Evolutionary conservation across 2,329 filamentous ascomycete genomes (phyloP), one percentile per base, ranked within the genome.

Genomic region (Beauveria asiatica): DNA sequence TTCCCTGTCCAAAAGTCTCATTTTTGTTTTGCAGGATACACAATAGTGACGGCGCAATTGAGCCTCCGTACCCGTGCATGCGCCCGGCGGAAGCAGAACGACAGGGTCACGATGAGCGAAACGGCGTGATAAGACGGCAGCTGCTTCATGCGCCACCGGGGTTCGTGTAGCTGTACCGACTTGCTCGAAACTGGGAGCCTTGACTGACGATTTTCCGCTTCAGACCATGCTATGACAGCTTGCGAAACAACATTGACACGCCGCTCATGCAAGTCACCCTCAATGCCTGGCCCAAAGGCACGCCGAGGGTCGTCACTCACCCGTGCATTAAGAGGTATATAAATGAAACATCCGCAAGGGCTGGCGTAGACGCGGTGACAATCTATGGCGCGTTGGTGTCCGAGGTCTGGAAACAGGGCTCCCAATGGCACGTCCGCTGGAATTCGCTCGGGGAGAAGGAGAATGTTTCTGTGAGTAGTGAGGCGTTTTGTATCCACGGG

Each of bases 221-320:
- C 0, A 71, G 70, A 0, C 74, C 91, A 78, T 75, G 82, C 80
- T 73, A 81, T 61, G 72, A 70, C 5, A 79, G 80, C 2, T 73
- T 92, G 8, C 86, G 86, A 67, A 90, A 88, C 41, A 94, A 93
- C 66, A 87, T 92, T 3, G 87, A 89, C 0, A 84, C 86, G n/a
- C 77, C 70, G 23, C 66, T 80, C 3, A 74, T 81, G 71, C 69
- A 71, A 46, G 78, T 72, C 60, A 73, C 70, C 9, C 69, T 81
- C 2, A 68, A 72, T 3, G 63, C 67, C 0, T 90, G 86, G 80
- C 83, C 84, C 0, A 70, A 78, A 6, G 82, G 80, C 1, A 88
- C 84, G 0, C 78, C 79, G 2, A 81, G 84, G 17, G 83, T 82
- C 62, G 81, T 86, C 5, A 78, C 73, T 2, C 86, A 88, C 61